Evolutionary conservation across 257 asterid species (phyloP).

Genomic region (Perilla frutescens): DNA sequence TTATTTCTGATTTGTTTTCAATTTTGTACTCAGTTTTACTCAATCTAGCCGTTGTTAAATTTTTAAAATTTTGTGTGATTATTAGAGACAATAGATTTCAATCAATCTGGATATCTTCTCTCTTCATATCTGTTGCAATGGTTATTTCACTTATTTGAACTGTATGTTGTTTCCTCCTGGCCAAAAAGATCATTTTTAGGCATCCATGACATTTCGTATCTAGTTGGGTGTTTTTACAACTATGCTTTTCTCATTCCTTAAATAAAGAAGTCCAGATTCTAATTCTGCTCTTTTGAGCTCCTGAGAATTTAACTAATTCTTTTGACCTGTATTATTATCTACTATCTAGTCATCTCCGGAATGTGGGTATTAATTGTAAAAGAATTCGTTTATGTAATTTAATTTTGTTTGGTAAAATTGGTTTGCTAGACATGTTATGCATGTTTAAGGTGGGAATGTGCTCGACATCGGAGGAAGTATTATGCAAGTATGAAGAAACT

Average conservation of each 20-base stretch:
- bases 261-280: conserved; percentile 10
- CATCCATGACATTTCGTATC: background rate
- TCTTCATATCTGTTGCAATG: no score
- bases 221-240: conserved; percentile 8
- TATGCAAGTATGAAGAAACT: conserved; percentile 9
- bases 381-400: conserved; percentile 2
- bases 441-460: conserved; percentile 6
- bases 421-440: background rate
- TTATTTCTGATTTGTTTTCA: no score
- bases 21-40: no score
- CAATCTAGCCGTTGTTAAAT: no score
- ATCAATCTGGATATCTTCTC: no score
- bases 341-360: background rate
- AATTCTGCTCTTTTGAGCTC: conserved; percentile 11
- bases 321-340: conserved; percentile 17
- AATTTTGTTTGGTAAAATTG: conserved; percentile 19
- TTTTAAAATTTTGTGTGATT: no score
- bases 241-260: conserved; percentile 15
- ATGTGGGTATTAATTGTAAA: conserved; percentile 12
- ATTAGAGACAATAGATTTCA: no score
- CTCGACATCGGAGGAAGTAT: background rate
- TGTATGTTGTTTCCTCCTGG: no score
- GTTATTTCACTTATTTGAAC: no score
- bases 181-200: no score
- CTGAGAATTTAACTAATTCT: background rate